Evolutionary conservation across 352 stramenopile species (phyloP).

Genomic region (Stramenopiles sp.): DNA sequence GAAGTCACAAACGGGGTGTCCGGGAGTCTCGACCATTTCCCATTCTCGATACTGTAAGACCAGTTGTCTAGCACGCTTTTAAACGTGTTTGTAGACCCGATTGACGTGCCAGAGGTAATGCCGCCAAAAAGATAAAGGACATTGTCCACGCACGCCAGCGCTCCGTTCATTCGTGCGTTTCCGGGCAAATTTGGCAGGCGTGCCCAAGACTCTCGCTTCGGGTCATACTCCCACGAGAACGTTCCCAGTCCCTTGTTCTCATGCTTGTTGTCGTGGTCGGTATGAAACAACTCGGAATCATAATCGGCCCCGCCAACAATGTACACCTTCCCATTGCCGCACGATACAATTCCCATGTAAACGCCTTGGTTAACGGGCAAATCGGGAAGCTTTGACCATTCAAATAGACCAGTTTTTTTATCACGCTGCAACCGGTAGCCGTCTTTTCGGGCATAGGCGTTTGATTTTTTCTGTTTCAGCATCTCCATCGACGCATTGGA

Average conservation of each 20-base stretch:
- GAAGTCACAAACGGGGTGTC: background rate
- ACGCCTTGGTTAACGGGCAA: background rate
- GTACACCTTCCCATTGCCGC: background rate
- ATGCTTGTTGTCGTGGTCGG: background rate
- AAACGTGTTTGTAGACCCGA: background rate
- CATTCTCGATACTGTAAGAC: background rate
- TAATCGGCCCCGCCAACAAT: background rate
- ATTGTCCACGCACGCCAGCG: background rate
- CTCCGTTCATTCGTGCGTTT: background rate
- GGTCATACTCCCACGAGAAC: background rate
- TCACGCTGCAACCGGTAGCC: background rate
- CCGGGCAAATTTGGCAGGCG: background rate
- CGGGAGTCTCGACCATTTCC: background rate
- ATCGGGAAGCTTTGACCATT: background rate
- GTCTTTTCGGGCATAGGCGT: background rate
- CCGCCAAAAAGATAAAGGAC: background rate
- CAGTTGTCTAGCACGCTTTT: background rate
- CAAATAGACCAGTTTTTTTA: background rate
- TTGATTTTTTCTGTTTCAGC: background rate
- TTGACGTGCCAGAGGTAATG: background rate
- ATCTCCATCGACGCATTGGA: background rate
- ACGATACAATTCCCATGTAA: background rate
- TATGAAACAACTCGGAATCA: slow-evolving; percentile 7
- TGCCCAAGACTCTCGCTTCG: background rate
- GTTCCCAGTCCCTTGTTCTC: background rate